Percentiles rank a stretch among this genome's conserved stretches.
phyloP scores from a whole-genome alignment of 495 filamentous ascomycete genomes.

The Hypoxylon fragiforme region DNA sequence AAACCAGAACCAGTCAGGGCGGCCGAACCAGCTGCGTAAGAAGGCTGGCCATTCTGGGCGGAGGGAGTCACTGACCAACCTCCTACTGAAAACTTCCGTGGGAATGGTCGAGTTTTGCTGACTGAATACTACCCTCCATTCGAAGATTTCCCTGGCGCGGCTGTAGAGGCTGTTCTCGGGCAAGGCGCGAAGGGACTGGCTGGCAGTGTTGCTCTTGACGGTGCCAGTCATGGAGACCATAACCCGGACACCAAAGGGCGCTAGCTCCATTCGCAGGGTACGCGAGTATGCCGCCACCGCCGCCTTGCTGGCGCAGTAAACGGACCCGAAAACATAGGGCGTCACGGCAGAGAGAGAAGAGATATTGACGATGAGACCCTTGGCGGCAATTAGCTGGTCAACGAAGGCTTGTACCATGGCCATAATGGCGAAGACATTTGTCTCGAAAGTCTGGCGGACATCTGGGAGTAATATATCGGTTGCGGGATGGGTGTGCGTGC shows the following conservation, averaged over 20 bases:
- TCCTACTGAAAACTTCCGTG: constrained; percentile 44
- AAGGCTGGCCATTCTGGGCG: constrained; percentile 38
- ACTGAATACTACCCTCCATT: constrained; percentile 48
- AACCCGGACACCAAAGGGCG: constrained; percentile 58
- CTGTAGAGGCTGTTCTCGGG: constrained; percentile 48
- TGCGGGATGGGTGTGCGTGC: constrained; percentile 53
- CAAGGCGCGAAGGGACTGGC: constrained; percentile 41
- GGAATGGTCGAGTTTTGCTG: constrained; percentile 48
- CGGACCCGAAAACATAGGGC: constrained; percentile 51
- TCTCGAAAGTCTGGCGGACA: constrained; percentile 60
- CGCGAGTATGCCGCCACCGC: constrained; percentile 55
- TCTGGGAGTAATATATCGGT: constrained; percentile 56
- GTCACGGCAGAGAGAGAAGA: constrained; percentile 53
- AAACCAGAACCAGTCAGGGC: constrained; percentile 54
- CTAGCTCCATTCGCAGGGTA: constrained; percentile 56
- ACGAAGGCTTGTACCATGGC: constrained; percentile 58
- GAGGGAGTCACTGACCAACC: constrained; percentile 44
- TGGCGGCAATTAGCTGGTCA: constrained; percentile 54
- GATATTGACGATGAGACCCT: constrained; percentile 60
- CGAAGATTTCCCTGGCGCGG: constrained; percentile 44
- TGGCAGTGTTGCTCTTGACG: constrained; percentile 50
- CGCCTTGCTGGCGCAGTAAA: constrained; percentile 59
- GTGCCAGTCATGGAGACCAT: constrained; percentile 57
- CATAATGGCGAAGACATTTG: constrained; percentile 65
- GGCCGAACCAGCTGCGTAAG: constrained; percentile 45